Evolutionary conservation across 192 early-diverging fungal genomes (phyloP).

Genomic region (Entomortierella lignicola): DNA sequence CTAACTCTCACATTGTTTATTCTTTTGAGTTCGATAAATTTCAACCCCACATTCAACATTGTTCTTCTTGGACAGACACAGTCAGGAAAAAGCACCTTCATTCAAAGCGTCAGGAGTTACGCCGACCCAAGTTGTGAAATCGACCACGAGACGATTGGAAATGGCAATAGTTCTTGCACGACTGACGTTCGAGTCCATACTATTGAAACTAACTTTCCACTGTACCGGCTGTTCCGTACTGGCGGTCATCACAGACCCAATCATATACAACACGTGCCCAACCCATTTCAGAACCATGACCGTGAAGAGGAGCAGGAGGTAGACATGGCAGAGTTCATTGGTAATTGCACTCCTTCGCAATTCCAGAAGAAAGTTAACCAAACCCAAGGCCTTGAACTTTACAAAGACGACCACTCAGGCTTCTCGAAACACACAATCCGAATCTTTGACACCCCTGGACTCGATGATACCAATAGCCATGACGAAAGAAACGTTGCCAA

Average conservation of each 20-base stretch:
- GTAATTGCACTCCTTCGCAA: neutral
- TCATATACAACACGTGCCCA: no score
- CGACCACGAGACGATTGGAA: no score
- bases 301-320: neutral
- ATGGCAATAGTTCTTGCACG: neutral
- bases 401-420: neutral
- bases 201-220: conserved; percentile 3
- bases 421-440: neutral
- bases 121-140: no score
- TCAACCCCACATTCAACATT: no score
- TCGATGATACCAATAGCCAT: conserved; percentile 10
- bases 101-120: no score
- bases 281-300: neutral
- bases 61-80: no score
- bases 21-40: no score
- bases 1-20: no score
- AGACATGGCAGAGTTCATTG: no score
- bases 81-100: no score
- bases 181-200: neutral
- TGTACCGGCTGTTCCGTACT: neutral
- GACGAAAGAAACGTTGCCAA: conserved; percentile 11
- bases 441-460: conserved; percentile 18
- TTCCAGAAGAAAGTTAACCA: neutral
- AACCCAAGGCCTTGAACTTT: neutral
- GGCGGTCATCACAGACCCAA: neutral